Conservation (phyloP, 2,329 filamentous ascomycete genomes). For the Neurospora crassa region DNA sequence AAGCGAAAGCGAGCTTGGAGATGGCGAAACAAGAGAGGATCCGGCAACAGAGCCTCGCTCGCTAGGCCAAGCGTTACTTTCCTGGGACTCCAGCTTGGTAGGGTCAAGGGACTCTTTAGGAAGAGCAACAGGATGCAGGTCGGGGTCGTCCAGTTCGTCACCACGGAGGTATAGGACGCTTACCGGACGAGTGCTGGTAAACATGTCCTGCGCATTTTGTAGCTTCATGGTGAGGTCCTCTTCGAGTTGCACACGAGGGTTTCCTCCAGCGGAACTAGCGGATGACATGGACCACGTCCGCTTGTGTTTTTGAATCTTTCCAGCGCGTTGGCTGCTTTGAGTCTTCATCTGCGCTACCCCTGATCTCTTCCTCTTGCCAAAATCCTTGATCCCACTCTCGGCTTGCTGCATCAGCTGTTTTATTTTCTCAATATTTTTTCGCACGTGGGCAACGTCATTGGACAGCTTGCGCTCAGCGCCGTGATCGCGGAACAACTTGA, state of each 20-base stretch:
- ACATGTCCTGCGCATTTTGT: slow-evolving; percentile 76
- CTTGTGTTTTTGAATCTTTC: slow-evolving; percentile 86
- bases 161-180: slow-evolving; percentile 72
- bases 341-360: slow-evolving; percentile 33
- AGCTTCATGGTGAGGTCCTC: slow-evolving; percentile 75
- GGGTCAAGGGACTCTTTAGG: slow-evolving; percentile 57
- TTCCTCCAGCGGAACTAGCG: slow-evolving; percentile 48
- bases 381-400: slow-evolving; percentile 58
- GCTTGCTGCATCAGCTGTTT: slow-evolving; percentile 86
- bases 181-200: slow-evolving; percentile 69
- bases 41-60: slow-evolving; percentile 47
- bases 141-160: slow-evolving; percentile 69
- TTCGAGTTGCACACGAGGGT: slow-evolving; percentile 44
- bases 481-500: slow-evolving; percentile 93
- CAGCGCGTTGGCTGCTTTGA: slow-evolving; percentile 49
- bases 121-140: slow-evolving; percentile 66
- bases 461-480: slow-evolving; percentile 91
- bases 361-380: slow-evolving; percentile 53
- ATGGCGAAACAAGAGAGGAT: slow-evolving; percentile 55
- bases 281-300: slow-evolving; percentile 94
- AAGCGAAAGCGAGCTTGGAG: slow-evolving; percentile 55
- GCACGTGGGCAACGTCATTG: slow-evolving; percentile 89
- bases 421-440: slow-evolving; percentile 92
- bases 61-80: slow-evolving; percentile 43
- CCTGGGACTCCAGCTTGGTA: slow-evolving; percentile 40